These are phyloP conservation scores for Melastoma candidum DNA, from an alignment of 441 rosid genomes.

Conservation along the genomic window DNA sequence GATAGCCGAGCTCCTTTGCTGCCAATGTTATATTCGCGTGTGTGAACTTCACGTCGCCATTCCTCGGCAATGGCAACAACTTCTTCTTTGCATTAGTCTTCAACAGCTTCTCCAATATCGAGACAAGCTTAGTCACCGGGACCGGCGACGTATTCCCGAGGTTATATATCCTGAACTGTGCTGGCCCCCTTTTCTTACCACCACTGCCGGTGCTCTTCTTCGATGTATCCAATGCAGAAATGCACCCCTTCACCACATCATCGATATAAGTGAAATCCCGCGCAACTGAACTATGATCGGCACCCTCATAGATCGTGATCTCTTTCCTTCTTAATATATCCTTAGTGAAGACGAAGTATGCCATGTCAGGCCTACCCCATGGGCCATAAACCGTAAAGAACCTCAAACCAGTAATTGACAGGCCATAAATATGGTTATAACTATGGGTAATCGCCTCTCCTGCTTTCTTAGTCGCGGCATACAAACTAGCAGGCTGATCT, in stretches of 20 bases:
- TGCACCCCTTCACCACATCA: constrained; percentile 67
- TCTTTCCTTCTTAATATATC: constrained; percentile 51
- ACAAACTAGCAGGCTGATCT: constrained; percentile 64
- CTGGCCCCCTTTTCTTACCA: constrained; percentile 56
- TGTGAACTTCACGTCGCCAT: constrained; percentile 71
- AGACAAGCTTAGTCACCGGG: constrained; percentile 54
- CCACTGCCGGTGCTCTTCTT: constrained; percentile 74
- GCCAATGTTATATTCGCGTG: constrained; percentile 71
- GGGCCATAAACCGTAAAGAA: constrained; percentile 85
- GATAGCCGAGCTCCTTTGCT: constrained; percentile 46
- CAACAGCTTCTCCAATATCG: constrained; percentile 54
- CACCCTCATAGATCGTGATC: constrained; percentile 43
- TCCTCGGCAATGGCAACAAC: constrained; percentile 51
- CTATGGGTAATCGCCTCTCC: constrained; percentile 68
- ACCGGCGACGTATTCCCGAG: constrained; percentile 76
- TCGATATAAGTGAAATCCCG: constrained; percentile 79
- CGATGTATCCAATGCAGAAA: constrained; percentile 69
- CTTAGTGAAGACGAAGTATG: constrained; percentile 66
- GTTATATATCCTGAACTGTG: constrained; percentile 56
- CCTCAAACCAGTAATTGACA: constrained; percentile 67
- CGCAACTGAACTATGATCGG: constrained; percentile 55
- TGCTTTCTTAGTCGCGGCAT: constrained; percentile 78
- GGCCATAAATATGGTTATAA: constrained; percentile 66
- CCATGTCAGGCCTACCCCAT: constrained; percentile 87
- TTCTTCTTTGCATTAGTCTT: constrained; percentile 62